Conservation (phyloP, 805 yeast species). For the Candida michaelii region DNA sequence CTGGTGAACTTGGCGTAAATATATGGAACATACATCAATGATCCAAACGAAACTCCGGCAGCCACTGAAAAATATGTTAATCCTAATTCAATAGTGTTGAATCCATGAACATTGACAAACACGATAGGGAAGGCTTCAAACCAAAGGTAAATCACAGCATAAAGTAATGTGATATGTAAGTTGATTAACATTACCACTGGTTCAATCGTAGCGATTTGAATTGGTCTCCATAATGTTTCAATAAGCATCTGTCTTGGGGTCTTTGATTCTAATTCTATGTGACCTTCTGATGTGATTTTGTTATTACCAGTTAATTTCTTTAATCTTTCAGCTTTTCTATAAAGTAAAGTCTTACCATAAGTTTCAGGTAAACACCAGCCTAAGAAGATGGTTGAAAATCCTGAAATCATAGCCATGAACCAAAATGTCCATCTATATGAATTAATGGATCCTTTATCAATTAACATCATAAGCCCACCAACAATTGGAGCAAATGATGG, state of each 20-base stretch:
- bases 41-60: slow-evolving; percentile 32
- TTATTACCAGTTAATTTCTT: slow-evolving; percentile 50
- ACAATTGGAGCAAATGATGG: slow-evolving; percentile 57
- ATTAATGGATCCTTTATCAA: slow-evolving; percentile 16
- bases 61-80: slow-evolving; percentile 42
- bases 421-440: slow-evolving; percentile 43
- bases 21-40: slow-evolving; percentile 26
- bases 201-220: slow-evolving; percentile 48
- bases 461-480: slow-evolving; percentile 56
- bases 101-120: slow-evolving; percentile 44
- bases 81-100: slow-evolving; percentile 49
- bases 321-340: slow-evolving; percentile 48
- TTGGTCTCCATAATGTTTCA: slow-evolving; percentile 49
- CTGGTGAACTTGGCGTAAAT: slow-evolving; percentile 25
- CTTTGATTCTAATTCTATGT: slow-evolving; percentile 26
- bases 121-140: slow-evolving; percentile 55
- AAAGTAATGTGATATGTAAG: slow-evolving; percentile 50
- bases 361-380: slow-evolving; percentile 49
- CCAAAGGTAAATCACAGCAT: slow-evolving; percentile 54
- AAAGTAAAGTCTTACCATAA: slow-evolving; percentile 41
- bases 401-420: slow-evolving; percentile 46
- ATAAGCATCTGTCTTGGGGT: slow-evolving; percentile 19
- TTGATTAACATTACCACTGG: slow-evolving; percentile 59
- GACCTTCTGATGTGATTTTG: slow-evolving; percentile 42
- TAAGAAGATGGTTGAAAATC: slow-evolving; percentile 35